These are phyloP conservation scores for Lagenidium giganteum DNA, from an alignment of 352 stramenopile species.

Conservation along the genomic window DNA sequence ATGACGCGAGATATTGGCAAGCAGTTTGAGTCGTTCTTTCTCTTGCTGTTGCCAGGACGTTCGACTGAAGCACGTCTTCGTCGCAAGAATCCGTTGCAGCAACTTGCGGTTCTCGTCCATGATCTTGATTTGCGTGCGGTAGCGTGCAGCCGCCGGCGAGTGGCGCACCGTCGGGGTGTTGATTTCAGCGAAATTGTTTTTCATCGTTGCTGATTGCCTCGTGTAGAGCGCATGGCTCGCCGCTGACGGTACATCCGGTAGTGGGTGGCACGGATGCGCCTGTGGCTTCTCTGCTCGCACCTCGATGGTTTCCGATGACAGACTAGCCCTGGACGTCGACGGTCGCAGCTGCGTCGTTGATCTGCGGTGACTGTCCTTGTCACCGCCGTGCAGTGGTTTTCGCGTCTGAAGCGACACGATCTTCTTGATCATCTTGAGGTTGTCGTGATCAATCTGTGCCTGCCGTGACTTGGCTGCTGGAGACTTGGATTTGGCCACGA, in stretches of 20 bases:
- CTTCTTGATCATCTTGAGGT: constrained; percentile 53
- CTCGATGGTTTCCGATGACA: no score
- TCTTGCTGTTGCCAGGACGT: constrained; percentile 30
- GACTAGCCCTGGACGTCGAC: no score
- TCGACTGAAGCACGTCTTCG: constrained; percentile 38
- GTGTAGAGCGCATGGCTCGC: constrained; percentile 44
- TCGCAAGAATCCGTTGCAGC: constrained; percentile 36
- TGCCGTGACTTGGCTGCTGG: constrained; percentile 39
- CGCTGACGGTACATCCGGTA: constrained; percentile 24
- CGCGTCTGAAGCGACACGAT: constrained; percentile 38
- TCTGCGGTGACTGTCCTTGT: constrained; percentile 12
- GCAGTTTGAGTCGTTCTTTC: constrained; percentile 31
- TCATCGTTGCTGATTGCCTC: constrained; percentile 33
- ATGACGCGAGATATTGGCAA: constrained; percentile 39
- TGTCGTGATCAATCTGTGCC: constrained; percentile 49
- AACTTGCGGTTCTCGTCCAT: constrained; percentile 46
- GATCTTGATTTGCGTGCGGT: constrained; percentile 33
- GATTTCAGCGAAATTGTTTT: constrained; percentile 43
- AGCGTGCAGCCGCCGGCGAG: constrained; percentile 12
- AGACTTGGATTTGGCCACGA: constrained; percentile 27
- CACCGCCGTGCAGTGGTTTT: no score
- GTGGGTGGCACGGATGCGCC: no score
- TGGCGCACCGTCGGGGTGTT: constrained; percentile 26
- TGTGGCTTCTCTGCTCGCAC: constrained; percentile 1
- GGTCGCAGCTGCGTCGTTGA: no score